These are phyloP conservation scores for Plasmodium relictum DNA, from an alignment of 169 alveolate species.

Conservation along the genomic window DNA sequence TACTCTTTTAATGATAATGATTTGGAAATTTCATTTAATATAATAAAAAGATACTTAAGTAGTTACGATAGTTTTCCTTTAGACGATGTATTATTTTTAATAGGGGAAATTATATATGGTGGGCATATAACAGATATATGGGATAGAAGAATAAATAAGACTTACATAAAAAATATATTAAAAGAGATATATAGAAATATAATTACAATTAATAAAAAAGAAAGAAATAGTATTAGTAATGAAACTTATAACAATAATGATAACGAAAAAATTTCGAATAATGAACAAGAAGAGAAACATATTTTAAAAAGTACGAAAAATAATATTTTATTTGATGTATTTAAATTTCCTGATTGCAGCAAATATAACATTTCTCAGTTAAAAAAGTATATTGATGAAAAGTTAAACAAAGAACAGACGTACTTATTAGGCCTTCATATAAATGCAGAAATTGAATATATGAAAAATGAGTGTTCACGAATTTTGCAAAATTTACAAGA, in stretches of 20 bases:
- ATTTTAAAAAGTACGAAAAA: constrained; percentile 92
- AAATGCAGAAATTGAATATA: constrained; percentile 97
- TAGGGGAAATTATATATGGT: constrained; percentile 98
- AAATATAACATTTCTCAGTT: constrained; percentile 93
- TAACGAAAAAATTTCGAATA: neutral
- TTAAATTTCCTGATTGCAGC: constrained; percentile 96
- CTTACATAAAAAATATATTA: constrained; percentile 84
- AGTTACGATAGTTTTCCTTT: constrained; percentile 94
- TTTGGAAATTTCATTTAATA: constrained; percentile 95
- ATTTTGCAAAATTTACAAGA: constrained; percentile 90
- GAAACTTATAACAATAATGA: constrained; percentile 4
- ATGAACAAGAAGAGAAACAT: constrained; percentile 87
- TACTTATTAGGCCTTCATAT: constrained; percentile 96
- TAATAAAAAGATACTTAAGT: constrained; percentile 92
- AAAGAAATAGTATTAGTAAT: constrained; percentile 5
- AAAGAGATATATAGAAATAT: constrained; percentile 61
- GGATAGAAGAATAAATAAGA: constrained; percentile 96
- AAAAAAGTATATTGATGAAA: constrained; percentile 94
- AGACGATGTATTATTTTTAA: constrained; percentile 95
- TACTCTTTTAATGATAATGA: constrained; percentile 98
- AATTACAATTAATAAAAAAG: constrained; percentile 25
- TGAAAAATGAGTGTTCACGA: constrained; percentile 92
- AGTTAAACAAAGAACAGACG: constrained; percentile 93
- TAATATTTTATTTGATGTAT: constrained; percentile 92
- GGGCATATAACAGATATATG: constrained; percentile 98